These are phyloP conservation scores for Phytophthora fragariae DNA, from an alignment of 352 stramenopile species.

Conservation along the genomic window DNA sequence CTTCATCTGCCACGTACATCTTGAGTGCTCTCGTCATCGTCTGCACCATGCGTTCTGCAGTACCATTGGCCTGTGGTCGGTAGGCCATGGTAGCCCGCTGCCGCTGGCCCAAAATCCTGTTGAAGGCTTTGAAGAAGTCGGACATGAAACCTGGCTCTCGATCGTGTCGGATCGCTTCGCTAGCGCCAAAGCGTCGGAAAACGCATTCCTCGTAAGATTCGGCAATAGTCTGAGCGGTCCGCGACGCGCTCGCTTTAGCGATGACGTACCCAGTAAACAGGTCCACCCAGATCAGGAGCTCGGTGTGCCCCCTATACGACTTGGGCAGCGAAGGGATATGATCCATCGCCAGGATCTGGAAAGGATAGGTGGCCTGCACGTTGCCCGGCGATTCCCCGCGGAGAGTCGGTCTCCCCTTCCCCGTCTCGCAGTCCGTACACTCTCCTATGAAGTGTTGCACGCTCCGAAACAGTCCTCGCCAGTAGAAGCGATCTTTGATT, in stretches of 20 bases:
- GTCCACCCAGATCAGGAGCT: neutral
- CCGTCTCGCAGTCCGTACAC: constrained; percentile 5
- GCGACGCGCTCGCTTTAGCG: neutral
- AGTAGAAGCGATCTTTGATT: too few relatives aligned
- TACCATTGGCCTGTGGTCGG: neutral
- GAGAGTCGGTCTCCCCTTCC: neutral
- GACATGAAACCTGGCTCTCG: neutral
- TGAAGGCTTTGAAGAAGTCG: neutral
- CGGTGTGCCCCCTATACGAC: constrained; percentile 4
- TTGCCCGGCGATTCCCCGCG: constrained; percentile 8
- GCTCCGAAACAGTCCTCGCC: too few relatives aligned
- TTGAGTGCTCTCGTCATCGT: neutral
- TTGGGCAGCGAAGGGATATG: constrained; percentile 16
- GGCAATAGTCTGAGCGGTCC: neutral
- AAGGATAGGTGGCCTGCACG: neutral
- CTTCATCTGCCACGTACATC: neutral
- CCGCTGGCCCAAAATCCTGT: neutral
- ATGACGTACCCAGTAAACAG: neutral
- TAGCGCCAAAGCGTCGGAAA: neutral
- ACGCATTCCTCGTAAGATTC: neutral
- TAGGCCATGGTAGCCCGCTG: neutral
- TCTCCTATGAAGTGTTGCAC: too few relatives aligned
- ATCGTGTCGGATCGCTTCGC: neutral
- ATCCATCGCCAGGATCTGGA: constrained; percentile 18
- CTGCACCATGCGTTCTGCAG: neutral